These are phyloP conservation scores for Nannochloropsis gaditana DNA, from an alignment of 108 stramenopile species.

Conservation along the genomic window DNA sequence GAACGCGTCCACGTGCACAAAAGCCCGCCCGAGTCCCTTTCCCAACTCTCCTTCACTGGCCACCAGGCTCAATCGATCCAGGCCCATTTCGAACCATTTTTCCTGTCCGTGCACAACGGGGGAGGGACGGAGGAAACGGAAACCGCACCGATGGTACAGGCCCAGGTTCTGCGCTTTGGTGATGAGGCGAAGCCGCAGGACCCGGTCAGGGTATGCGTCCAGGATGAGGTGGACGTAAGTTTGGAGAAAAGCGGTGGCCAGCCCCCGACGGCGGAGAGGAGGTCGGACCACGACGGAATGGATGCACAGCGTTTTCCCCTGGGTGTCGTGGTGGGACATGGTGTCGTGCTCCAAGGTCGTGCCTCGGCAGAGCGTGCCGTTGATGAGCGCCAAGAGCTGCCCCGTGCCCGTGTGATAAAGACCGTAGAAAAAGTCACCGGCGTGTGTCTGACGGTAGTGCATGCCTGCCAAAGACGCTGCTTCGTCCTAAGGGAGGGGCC, in stretches of 20 bases:
- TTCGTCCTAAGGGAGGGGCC: conserved; percentile 60
- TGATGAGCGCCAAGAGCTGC: conserved; percentile 68
- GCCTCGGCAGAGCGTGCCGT: conserved; percentile 64
- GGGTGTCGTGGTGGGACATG: conserved; percentile 66
- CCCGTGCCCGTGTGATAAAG: conserved; percentile 29
- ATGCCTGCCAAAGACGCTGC: conserved; percentile 69
- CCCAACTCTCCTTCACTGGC: neutral
- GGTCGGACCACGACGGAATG: conserved; percentile 63
- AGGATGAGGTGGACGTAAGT: conserved; percentile 58
- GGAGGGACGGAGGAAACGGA: conserved; percentile 59
- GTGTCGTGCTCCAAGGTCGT: conserved; percentile 57
- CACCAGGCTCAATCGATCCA: conserved; percentile 33
- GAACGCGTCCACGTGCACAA: conserved; percentile 68
- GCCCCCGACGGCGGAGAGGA: conserved; percentile 35
- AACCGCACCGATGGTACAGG: conserved; percentile 74
- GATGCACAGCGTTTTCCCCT: conserved; percentile 68
- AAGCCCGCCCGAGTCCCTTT: neutral
- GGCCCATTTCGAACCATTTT: conserved; percentile 66
- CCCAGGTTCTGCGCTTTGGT: conserved; percentile 64
- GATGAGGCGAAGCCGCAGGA: conserved; percentile 62
- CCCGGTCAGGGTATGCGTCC: conserved; percentile 47
- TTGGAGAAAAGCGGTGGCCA: conserved; percentile 59
- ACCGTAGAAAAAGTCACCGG: conserved; percentile 57
- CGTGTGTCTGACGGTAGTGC: conserved; percentile 67
- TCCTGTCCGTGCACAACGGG: conserved; percentile 65